These are phyloP conservation scores for Cicer chorassanicum DNA, from an alignment of 306 rosid species.

Conservation along the genomic window DNA sequence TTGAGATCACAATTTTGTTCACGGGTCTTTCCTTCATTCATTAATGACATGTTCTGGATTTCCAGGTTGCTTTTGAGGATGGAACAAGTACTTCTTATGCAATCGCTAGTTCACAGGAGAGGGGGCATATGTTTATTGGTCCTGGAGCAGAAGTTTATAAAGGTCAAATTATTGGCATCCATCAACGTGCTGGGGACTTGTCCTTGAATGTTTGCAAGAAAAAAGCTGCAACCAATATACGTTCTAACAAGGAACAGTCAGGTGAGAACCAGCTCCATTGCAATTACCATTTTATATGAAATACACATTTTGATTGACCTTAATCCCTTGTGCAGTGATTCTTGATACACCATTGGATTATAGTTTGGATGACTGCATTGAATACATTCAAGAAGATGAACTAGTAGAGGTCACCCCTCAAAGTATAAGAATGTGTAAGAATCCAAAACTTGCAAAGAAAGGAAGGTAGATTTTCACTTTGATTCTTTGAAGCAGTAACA, in stretches of 20 bases:
- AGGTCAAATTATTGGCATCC: slow-evolving; percentile 95
- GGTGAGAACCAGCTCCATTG: slow-evolving; percentile 59
- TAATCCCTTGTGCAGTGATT: slow-evolving; percentile 62
- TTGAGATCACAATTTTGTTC: slow-evolving; percentile 19
- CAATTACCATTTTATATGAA: slow-evolving; percentile 19
- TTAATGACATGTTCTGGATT: slow-evolving; percentile 42
- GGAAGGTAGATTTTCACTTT: slow-evolving; percentile 52
- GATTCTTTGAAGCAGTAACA: slow-evolving; percentile 39
- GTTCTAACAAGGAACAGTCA: slow-evolving; percentile 92
- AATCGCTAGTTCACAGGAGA: slow-evolving; percentile 85
- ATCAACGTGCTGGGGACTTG: slow-evolving; percentile 95
- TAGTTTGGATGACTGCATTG: slow-evolving; percentile 96
- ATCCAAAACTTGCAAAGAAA: slow-evolving; percentile 79
- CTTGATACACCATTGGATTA: slow-evolving; percentile 93
- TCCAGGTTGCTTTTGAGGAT: slow-evolving; percentile 96
- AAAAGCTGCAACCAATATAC: slow-evolving; percentile 94
- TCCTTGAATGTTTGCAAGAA: slow-evolving; percentile 93
- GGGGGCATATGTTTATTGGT: slow-evolving; percentile 89
- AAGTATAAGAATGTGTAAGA: slow-evolving; percentile 88
- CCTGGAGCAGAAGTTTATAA: slow-evolving; percentile 86
- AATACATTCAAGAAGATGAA: slow-evolving; percentile 98
- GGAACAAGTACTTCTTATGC: slow-evolving; percentile 94
- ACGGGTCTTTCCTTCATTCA: slow-evolving; percentile 34
- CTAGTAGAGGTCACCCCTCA: slow-evolving; percentile 85
- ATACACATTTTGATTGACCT: slow-evolving; percentile 34